These are phyloP conservation scores for Heliophila coronopifolia DNA, from an alignment of 441 rosid species.

Conservation along the genomic window DNA sequence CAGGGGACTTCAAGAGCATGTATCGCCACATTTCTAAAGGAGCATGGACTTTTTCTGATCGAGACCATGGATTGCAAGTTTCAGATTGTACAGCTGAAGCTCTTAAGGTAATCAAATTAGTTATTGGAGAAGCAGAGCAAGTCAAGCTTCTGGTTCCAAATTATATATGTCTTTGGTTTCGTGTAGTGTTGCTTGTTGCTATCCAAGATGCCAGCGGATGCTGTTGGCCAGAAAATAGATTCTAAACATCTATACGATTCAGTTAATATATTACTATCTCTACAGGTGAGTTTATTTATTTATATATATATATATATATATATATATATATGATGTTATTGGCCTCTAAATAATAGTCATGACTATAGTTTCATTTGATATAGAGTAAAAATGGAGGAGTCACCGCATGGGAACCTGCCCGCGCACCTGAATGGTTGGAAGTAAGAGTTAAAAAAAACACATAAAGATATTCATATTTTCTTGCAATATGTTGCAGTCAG, in stretches of 20 bases:
- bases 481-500: too few species aligned
- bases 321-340: too few species aligned
- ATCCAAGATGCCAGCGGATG: conserved; percentile 55
- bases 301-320: too few species aligned
- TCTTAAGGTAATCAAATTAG: conserved; percentile 31
- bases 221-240: conserved; percentile 57
- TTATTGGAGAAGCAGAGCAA: neutral
- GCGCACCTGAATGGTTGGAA: conserved; percentile 52
- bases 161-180: neutral
- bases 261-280: conserved; percentile 54
- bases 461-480: neutral
- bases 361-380: neutral
- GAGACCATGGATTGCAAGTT: conserved; percentile 67
- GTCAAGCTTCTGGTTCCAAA: neutral
- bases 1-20: conserved; percentile 47
- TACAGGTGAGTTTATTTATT: conserved; percentile 43
- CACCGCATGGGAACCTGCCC: conserved; percentile 59
- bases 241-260: conserved; percentile 47
- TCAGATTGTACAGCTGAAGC: conserved; percentile 67
- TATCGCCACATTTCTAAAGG: conserved; percentile 53
- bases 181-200: conserved; percentile 64
- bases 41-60: conserved; percentile 49
- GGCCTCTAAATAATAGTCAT: neutral
- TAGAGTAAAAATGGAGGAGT: conserved; percentile 34
- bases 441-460: conserved; percentile 26